phyloP scores from a whole-genome alignment of 2,329 filamentous ascomycete genomes.

The Emydomyces testavorans region DNA sequence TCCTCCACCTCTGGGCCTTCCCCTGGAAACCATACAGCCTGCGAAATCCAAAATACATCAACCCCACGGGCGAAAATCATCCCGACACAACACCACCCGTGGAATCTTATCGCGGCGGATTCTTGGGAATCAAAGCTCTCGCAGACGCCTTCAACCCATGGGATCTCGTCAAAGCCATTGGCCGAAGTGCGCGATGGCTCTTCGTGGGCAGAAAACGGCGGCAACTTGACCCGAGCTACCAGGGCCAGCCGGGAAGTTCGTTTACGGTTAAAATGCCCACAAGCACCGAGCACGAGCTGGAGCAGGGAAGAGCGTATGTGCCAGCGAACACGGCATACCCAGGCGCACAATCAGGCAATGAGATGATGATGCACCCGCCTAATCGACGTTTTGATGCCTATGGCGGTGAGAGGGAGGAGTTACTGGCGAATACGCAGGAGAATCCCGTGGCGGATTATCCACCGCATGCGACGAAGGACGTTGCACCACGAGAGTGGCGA shows the following conservation, averaged over 20 bases:
- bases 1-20: slow-evolving; percentile 74
- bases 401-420: slow-evolving; percentile 26
- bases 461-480: slow-evolving; percentile 2
- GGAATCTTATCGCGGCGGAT: slow-evolving; percentile 46
- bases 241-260: slow-evolving; percentile 19
- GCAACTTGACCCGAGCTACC: slow-evolving; percentile 33
- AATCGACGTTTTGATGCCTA: background rate
- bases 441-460: slow-evolving; percentile 23
- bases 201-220: slow-evolving; percentile 56
- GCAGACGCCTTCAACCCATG: slow-evolving; percentile 65
- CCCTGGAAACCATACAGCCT: slow-evolving; percentile 56
- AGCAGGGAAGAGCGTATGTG: too few species aligned
- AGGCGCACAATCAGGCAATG: background rate
- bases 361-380: slow-evolving; percentile 5
- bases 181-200: slow-evolving; percentile 67
- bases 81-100: background rate
- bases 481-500: too few species aligned
- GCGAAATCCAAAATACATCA: slow-evolving; percentile 27
- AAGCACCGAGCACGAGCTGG: background rate
- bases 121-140: slow-evolving; percentile 53
- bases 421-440: slow-evolving; percentile 31
- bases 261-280: slow-evolving; percentile 24
- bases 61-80: slow-evolving; percentile 37
- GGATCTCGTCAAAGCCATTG: slow-evolving; percentile 72
- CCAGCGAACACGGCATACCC: slow-evolving; percentile 1